Base-by-base conservation (phyloP, 805 yeast species). In the Candida mattraensis region DNA sequence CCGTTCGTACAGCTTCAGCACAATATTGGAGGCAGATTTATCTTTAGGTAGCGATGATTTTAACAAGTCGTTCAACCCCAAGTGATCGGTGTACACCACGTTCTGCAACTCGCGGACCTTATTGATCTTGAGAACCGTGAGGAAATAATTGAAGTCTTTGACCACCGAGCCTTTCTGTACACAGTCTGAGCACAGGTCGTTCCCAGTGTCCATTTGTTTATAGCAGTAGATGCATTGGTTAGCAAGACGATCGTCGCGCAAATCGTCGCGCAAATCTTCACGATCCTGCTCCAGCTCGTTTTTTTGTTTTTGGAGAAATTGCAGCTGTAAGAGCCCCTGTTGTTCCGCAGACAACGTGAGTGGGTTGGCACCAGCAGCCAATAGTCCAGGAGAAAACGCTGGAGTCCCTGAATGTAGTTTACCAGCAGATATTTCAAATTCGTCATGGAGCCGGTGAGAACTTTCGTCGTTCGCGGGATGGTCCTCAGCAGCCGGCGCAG, bases 1-100 rank as follows among this genome's bases (percentile, higher is more conserved):
- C 34, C 50, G 53, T 17, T 56, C 59, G 32, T 58, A 58, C 9
- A 58, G 35, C 34, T 42, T 43, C 22, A 46, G 43, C 17, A 53
- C 37, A 11, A 58, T 33, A 19, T 45, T 47, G 16, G 47, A 43
- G 4, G 52, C 37, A 2, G 60, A 50, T 30, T 36, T 43, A 32
- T 51, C 53, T 20, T 40, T 41, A 13, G 48, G 41, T 19, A 47
- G 18, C 2, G 54, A 37, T 1, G 58, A 47, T 26, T 49, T 47
- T 3, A 54, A 29, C 26, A 53, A 34, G 16, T 46, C 44, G 18
- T 50, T 50, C 3, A 51, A 17, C 3, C 49, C 32, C 7, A 56
- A 20, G 8, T 35, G 45, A 8, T 53, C 42, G 32, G 48, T 42
- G 25, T 50, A 51, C 7, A 56, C 44, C 3, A 55, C 46, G 35